Percentiles rank a stretch among this genome's conserved stretches.
These are phyloP conservation scores for Jackrogersella multiformis DNA, from an alignment of 495 filamentous ascomycete genomes.

Conservation along the genomic window DNA sequence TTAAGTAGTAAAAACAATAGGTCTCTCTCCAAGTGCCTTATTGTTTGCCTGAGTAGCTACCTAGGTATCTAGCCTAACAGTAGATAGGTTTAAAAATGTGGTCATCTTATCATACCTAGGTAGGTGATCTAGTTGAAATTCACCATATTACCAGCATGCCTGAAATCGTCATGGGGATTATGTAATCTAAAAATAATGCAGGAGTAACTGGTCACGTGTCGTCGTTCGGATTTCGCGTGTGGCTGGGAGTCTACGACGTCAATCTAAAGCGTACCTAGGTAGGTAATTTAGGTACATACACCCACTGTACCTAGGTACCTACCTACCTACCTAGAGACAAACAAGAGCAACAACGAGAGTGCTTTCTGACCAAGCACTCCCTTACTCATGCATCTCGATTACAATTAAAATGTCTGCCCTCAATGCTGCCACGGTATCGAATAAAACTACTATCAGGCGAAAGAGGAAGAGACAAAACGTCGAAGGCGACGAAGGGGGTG, in stretches of 20 bases:
- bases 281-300: too few relatives aligned
- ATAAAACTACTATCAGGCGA: constrained; percentile 56
- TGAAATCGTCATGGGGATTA: too few relatives aligned
- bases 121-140: too few relatives aligned
- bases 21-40: too few relatives aligned
- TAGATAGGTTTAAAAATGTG: too few relatives aligned
- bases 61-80: too few relatives aligned
- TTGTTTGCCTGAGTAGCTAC: too few relatives aligned
- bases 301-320: too few relatives aligned
- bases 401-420: constrained; percentile 61
- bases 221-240: constrained; percentile 51
- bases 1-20: too few relatives aligned
- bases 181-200: neutral
- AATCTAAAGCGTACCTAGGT: neutral
- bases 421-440: constrained; percentile 65
- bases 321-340: too few relatives aligned
- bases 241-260: constrained; percentile 33
- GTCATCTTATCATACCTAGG: too few relatives aligned
- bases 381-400: constrained; percentile 41
- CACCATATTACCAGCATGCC: too few relatives aligned
- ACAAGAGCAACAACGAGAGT: neutral
- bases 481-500: constrained; percentile 35
- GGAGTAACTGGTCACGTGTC: constrained; percentile 46
- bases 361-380: neutral
- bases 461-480: constrained; percentile 63